Base-by-base conservation (phyloP, 2,329 filamentous ascomycete genomes). In the Cladosporium halotolerans region DNA sequence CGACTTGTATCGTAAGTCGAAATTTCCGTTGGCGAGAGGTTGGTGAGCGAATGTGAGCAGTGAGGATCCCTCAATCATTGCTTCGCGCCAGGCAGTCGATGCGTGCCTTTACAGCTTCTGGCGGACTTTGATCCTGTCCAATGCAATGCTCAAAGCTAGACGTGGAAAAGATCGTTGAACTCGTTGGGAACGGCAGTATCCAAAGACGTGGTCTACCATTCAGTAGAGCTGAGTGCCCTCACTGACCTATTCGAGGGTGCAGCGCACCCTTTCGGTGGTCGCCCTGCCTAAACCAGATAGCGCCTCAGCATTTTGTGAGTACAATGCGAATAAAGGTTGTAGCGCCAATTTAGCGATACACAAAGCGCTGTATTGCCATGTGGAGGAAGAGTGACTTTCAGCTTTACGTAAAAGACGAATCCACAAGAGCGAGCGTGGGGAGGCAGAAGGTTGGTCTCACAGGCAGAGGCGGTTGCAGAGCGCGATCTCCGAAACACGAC, bases 401-500 rank as follows among this genome's bases (percentile, higher is more conserved):
- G 33, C 31, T 51, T 39, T 51, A 23, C 38, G 39, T 23, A 38
- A 42, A 32, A 51, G 41, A 18, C 48, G 40, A 43, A 10, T n/a
- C 16, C 9, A 34, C n/a, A 40, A 51, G 31, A 28, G 38, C n/a
- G 41, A 32, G 23, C 48, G 48, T 51, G 48, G 48, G 48, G 48
- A 43, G 44, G 40, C 43, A 19, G 47, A 43, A 32, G 48, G 48
- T 36, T 51, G 41, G 48, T 51, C 39, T 44, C 34, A 44, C 48
- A 51, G 48, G 42, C 28, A 51, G 48, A 51, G 40, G 31, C 44
- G 48, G 48, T 51, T 32, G 48, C 48, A 51, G 40, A 51, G 48
- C 19, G 41, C 48, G 39, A 51, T 51, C 48, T 39, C 48, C 48
- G 48, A 51, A 51, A 51, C 48, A 51, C 48, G 18, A 33, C 48